These are phyloP conservation scores for Aureobasidium sp. DNA, from an alignment of 2,329 filamentous ascomycete species.

Conservation along the genomic window DNA sequence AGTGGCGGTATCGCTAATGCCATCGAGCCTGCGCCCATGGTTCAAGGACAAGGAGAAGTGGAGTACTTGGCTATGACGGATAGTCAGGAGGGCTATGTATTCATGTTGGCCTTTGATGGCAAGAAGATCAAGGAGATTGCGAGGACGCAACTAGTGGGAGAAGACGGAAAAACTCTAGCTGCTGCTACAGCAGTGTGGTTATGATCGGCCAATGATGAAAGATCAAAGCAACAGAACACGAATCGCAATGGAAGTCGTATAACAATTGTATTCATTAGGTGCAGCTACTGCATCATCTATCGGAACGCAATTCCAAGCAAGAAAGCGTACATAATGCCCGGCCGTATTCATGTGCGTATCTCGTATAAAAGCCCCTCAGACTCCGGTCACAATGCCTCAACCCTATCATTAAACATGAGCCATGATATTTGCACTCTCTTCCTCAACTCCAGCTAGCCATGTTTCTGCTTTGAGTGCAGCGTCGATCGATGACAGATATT, in stretches of 20 bases:
- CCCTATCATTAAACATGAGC: neutral
- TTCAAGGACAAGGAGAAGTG: conserved; percentile 13
- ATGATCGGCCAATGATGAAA: neutral
- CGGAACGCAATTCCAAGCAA: neutral
- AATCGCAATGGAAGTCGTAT: no score
- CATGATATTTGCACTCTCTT: neutral
- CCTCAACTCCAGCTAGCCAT: neutral
- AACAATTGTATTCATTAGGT: neutral
- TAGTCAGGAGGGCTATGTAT: conserved; percentile 26
- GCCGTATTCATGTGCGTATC: neutral
- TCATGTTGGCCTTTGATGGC: conserved; percentile 25
- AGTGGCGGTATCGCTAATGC: conserved; percentile 29
- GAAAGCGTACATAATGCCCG: neutral
- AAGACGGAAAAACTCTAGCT: conserved; percentile 22
- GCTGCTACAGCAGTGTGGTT: conserved; percentile 29
- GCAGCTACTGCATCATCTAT: neutral
- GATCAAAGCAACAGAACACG: neutral
- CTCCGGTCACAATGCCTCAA: neutral
- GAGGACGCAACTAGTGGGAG: conserved; percentile 22
- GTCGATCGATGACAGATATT: no score
- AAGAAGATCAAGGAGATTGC: conserved; percentile 22
- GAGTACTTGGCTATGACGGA: conserved; percentile 29
- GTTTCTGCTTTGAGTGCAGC: no score
- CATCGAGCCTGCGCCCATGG: conserved; percentile 24
- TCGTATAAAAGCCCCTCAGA: neutral